phyloP scores from a whole-genome alignment of 2,329 filamentous ascomycete genomes.

The Rhinocladiella mackenziei region DNA sequence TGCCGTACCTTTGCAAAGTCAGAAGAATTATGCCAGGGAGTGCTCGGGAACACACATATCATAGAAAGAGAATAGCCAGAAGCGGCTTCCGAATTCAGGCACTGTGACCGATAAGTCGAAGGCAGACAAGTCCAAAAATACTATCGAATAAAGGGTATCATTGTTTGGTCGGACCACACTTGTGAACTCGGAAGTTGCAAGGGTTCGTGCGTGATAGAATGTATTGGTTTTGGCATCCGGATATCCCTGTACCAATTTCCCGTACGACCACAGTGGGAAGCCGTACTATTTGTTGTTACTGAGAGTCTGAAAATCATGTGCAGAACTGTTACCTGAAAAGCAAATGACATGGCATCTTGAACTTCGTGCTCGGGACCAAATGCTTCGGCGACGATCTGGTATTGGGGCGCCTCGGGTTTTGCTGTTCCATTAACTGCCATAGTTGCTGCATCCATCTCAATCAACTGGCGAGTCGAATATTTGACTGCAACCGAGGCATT shows the following conservation, averaged over 20 bases:
- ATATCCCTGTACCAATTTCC: neutral
- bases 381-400: no score
- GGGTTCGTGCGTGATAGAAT: conserved; percentile 26
- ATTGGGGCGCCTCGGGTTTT: no score
- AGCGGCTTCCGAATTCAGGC: neutral
- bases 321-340: no score
- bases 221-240: conserved; percentile 12
- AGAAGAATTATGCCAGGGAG: neutral
- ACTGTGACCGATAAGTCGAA: neutral
- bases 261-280: neutral
- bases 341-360: no score
- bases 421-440: no score
- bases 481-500: no score
- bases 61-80: neutral
- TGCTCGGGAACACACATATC: neutral
- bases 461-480: no score
- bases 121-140: neutral
- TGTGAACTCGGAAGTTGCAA: neutral
- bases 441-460: no score
- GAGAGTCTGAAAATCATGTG: no score
- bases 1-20: neutral
- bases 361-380: no score
- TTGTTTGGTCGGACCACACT: neutral
- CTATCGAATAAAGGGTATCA: neutral
- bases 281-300: no score